These are phyloP conservation scores for Iris macrosiphon DNA, from an alignment of 106 monocot genomes.

Conservation along the genomic window DNA sequence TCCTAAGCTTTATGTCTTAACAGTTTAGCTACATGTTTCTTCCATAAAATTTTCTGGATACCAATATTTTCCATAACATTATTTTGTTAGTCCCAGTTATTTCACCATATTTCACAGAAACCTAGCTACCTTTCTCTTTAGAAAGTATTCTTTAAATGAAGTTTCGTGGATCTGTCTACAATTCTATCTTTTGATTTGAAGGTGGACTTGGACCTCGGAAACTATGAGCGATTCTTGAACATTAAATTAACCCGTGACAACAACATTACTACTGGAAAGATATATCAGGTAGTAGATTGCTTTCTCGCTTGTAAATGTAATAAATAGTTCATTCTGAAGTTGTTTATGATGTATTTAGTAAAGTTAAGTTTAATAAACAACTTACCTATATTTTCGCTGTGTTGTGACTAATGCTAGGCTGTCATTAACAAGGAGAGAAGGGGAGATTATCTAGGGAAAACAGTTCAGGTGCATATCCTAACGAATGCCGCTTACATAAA, in stretches of 20 bases:
- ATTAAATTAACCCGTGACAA: conserved; percentile 59
- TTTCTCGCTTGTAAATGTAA: background rate
- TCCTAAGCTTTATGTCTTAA: too few relatives aligned
- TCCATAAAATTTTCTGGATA: too few relatives aligned
- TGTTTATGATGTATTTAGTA: background rate
- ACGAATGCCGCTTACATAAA: background rate
- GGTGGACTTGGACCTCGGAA: conserved; percentile 71
- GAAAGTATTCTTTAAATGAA: too few relatives aligned
- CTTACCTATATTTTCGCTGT: background rate
- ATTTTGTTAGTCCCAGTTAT: too few relatives aligned
- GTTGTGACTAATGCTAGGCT: conserved; percentile 28
- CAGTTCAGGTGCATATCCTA: conserved; percentile 51
- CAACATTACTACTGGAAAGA: conserved; percentile 71
- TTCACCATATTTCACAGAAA: too few relatives aligned
- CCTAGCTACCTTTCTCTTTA: too few relatives aligned
- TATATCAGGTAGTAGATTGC: conserved; percentile 50
- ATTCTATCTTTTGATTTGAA: conserved; percentile 19
- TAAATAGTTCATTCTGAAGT: background rate
- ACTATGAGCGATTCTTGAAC: conserved; percentile 60
- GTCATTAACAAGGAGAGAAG: conserved; percentile 67
- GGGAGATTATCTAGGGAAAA: conserved; percentile 72
- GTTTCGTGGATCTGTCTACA: too few relatives aligned
- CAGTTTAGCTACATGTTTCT: too few relatives aligned
- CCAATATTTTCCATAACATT: too few relatives aligned
- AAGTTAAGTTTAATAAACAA: background rate